A percentile compares a stretch with the other conserved stretches of the same genome.
phyloP scores from a whole-genome alignment of 495 filamentous ascomycete species.

The Penicillium flavigenum region DNA sequence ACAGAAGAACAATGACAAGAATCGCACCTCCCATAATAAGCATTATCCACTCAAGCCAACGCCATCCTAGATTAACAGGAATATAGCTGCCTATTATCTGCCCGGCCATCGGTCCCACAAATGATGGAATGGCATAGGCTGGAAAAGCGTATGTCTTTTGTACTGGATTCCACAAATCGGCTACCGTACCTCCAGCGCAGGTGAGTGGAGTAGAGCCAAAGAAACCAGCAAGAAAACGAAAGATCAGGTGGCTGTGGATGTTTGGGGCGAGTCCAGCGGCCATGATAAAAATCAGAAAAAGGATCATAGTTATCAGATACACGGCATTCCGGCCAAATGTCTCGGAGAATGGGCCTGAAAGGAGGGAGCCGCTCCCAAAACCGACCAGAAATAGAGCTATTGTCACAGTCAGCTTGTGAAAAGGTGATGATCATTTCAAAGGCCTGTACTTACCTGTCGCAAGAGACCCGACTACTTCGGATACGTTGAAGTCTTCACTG shows the following conservation, averaged over 20 bases:
- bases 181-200: constrained; percentile 45
- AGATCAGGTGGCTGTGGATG: constrained; percentile 41
- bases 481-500: constrained; percentile 47
- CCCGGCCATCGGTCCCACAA: constrained; percentile 41
- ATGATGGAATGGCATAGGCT: constrained; percentile 40
- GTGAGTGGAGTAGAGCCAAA: constrained; percentile 48
- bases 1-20: constrained; percentile 36
- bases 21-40: constrained; percentile 42
- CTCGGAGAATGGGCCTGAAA: constrained; percentile 53
- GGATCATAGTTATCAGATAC: constrained; percentile 48
- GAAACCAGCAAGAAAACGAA: constrained; percentile 47
- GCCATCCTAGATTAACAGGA: constrained; percentile 33
- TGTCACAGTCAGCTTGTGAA: constrained; percentile 51
- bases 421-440: constrained; percentile 46
- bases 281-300: constrained; percentile 51
- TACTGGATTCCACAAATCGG: constrained; percentile 45
- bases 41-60: constrained; percentile 50
- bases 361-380: constrained; percentile 52
- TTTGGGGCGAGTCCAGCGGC: constrained; percentile 46
- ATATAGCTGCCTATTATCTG: constrained; percentile 39
- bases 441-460: constrained; percentile 18
- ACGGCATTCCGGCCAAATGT: constrained; percentile 57
- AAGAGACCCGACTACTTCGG: constrained; percentile 49
- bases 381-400: constrained; percentile 53
- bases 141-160: constrained; percentile 45